A percentile compares a stretch with the other conserved stretches of the same genome.
Evolutionary conservation across 495 filamentous ascomycete species (phyloP).

Genomic region (Penicillium robsamsonii): DNA sequence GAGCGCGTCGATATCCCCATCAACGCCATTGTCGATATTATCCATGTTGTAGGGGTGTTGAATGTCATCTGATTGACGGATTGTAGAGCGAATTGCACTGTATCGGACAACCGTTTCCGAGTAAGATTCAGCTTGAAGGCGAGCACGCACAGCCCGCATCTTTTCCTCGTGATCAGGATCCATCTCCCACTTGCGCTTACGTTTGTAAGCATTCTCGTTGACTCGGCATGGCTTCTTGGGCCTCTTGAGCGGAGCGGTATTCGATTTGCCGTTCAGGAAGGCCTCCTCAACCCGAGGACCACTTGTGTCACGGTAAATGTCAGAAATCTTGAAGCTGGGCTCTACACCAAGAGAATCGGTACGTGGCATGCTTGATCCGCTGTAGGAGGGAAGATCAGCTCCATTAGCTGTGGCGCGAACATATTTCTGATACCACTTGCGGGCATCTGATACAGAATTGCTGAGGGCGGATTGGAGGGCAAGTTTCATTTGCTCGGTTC

Average conservation of each 20-base stretch:
- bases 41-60: slow-evolving; percentile 8
- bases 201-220: slow-evolving; percentile 25
- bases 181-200: slow-evolving; percentile 29
- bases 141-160: slow-evolving; percentile 31
- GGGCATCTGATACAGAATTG: slow-evolving; percentile 16
- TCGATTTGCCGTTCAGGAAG: slow-evolving; percentile 32
- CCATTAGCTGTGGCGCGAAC: background rate
- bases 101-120: background rate
- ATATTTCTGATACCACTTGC: slow-evolving; percentile 17
- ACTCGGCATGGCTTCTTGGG: slow-evolving; percentile 22
- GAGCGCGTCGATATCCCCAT: background rate
- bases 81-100: slow-evolving; percentile 20
- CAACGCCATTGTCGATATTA: background rate
- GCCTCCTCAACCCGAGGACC: slow-evolving; percentile 22
- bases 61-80: slow-evolving; percentile 7
- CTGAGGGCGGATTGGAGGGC: slow-evolving; percentile 18
- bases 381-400: slow-evolving; percentile 30
- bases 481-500: slow-evolving; percentile 11
- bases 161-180: slow-evolving; percentile 28
- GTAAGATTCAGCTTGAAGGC: slow-evolving; percentile 22
- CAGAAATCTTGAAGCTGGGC: slow-evolving; percentile 20
- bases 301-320: slow-evolving; percentile 29
- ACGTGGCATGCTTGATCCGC: slow-evolving; percentile 46
- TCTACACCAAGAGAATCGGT: slow-evolving; percentile 36
- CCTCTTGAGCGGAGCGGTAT: slow-evolving; percentile 28